Evolutionary conservation across 768 basidiomycete genomes (phyloP).

Genomic region (Auriculariales sp.): DNA sequence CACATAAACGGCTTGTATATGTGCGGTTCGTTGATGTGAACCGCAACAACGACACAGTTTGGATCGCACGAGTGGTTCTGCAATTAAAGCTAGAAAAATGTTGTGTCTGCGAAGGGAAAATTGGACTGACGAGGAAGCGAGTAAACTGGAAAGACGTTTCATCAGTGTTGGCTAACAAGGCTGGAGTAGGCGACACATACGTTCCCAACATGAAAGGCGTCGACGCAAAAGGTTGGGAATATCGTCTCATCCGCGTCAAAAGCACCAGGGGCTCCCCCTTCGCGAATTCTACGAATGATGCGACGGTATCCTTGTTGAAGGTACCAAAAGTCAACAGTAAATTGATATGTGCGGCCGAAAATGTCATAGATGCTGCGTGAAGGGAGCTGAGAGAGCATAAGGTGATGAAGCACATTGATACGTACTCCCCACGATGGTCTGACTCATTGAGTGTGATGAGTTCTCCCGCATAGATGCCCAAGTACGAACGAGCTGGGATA

Average conservation of each 20-base stretch:
- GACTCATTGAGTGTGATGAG: slow-evolving; percentile 53
- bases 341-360: slow-evolving; percentile 65
- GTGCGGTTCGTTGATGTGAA: slow-evolving; percentile 67
- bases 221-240: slow-evolving; percentile 40
- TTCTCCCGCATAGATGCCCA: slow-evolving; percentile 82
- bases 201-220: slow-evolving; percentile 81
- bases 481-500: slow-evolving; percentile 53
- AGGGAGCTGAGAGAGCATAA: not conserved
- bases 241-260: slow-evolving; percentile 10
- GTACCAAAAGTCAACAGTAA: slow-evolving; percentile 69
- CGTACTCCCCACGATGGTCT: slow-evolving; percentile 53
- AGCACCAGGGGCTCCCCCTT: slow-evolving; percentile 1
- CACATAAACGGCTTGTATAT: slow-evolving; percentile 52
- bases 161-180: not conserved
- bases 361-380: slow-evolving; percentile 50
- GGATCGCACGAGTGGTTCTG: slow-evolving; percentile 91
- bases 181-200: slow-evolving; percentile 26
- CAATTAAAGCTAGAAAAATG: not conserved
- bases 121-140: slow-evolving; percentile 57
- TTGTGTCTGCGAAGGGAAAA: not conserved
- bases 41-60: slow-evolving; percentile 57
- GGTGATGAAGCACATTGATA: slow-evolving; percentile 7
- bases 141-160: slow-evolving; percentile 47
- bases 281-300: slow-evolving; percentile 12
- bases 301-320: slow-evolving; percentile 19